These are phyloP conservation scores for Sarocladiaceae sp. DNA, from an alignment of 2,329 filamentous ascomycete genomes.

Conservation along the genomic window DNA sequence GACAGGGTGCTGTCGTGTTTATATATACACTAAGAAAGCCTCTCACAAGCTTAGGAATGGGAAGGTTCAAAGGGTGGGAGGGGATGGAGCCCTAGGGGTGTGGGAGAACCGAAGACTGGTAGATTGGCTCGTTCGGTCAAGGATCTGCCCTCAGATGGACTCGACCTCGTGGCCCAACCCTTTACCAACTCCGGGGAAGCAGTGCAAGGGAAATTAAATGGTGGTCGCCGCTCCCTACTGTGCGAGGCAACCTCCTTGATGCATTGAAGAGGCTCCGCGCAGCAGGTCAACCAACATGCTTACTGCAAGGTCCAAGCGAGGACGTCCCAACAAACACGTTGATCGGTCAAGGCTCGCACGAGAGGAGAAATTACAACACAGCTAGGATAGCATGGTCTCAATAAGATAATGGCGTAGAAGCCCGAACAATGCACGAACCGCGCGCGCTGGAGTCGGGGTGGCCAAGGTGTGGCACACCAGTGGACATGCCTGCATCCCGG, in stretches of 20 bases:
- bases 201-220: neutral
- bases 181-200: neutral
- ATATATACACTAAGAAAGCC: neutral
- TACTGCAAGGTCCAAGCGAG: neutral
- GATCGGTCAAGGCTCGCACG: neutral
- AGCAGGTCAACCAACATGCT: too few species aligned
- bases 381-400: neutral
- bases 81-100: neutral
- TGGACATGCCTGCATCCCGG: neutral
- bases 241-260: too few species aligned
- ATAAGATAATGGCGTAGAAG: neutral
- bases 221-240: neutral
- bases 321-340: too few species aligned
- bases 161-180: neutral
- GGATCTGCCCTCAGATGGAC: neutral
- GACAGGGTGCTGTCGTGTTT: neutral
- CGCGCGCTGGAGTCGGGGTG: neutral
- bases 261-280: too few species aligned
- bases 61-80: neutral
- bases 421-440: neutral
- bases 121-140: neutral
- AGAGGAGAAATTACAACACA: neutral
- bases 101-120: neutral
- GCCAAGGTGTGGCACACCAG: slow-evolving; percentile 6
- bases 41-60: neutral